These are phyloP conservation scores for Ophiostoma sp. DNA, from an alignment of 2,329 filamentous ascomycete genomes.

Conservation along the genomic window DNA sequence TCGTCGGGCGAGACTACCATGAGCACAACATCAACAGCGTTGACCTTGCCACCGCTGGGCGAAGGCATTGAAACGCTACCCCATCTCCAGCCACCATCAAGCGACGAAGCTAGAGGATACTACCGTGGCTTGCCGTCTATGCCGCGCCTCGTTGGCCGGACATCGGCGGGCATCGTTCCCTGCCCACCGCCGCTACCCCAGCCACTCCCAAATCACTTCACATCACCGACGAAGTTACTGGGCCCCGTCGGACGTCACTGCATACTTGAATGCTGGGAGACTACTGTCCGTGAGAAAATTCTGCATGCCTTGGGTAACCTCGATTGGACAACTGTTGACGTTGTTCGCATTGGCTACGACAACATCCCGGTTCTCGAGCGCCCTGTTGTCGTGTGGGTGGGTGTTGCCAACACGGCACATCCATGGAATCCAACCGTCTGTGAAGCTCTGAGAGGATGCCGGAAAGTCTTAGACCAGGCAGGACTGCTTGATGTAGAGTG, in stretches of 20 bases:
- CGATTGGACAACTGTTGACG: neutral
- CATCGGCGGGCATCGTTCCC: neutral
- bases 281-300: neutral
- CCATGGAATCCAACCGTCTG: neutral
- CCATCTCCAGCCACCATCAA: neutral
- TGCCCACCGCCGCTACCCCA: neutral
- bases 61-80: too few species aligned
- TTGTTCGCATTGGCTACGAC: neutral
- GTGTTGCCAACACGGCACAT: neutral
- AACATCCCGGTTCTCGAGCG: neutral
- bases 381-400: conserved; percentile 7
- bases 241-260: neutral
- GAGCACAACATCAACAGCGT: too few species aligned
- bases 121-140: neutral
- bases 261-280: neutral
- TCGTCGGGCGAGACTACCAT: too few species aligned
- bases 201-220: neutral
- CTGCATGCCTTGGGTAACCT: neutral
- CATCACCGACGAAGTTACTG: neutral
- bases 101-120: neutral
- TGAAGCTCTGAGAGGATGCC: neutral
- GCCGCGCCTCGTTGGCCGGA: neutral
- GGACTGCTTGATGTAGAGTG: neutral
- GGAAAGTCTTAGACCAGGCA: neutral
- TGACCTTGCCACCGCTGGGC: too few species aligned